Conservation (phyloP, 2,329 filamentous ascomycete genomes). For the Hypoxylon sp. region DNA sequence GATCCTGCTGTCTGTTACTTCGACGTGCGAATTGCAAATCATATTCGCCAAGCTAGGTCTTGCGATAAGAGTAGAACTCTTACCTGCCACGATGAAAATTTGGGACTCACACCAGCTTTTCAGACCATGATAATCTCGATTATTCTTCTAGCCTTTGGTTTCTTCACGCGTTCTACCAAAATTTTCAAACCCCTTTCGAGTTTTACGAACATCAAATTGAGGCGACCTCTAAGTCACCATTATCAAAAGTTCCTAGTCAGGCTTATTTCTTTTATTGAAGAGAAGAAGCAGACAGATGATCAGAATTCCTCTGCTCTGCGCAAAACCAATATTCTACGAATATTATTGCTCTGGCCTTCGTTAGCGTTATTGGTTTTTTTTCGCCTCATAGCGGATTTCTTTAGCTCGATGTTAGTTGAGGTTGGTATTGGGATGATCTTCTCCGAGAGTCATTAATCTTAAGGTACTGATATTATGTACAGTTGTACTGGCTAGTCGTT, state of each 20-base stretch:
- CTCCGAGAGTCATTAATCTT: background rate
- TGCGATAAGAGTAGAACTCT: background rate
- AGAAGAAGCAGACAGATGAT: background rate
- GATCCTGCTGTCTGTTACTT: background rate
- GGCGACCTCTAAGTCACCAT: background rate
- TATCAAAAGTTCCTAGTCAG: background rate
- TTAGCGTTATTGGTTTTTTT: background rate
- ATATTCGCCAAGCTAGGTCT: background rate
- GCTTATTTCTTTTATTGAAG: background rate
- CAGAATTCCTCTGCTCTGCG: background rate
- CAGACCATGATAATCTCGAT: background rate
- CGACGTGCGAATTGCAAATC: background rate
- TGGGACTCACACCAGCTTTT: background rate
- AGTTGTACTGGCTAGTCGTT: background rate
- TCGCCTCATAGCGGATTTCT: background rate
- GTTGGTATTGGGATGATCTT: background rate
- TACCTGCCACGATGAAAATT: background rate
- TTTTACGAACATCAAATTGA: background rate
- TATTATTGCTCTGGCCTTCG: background rate
- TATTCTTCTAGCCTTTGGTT: background rate
- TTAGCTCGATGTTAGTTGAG: background rate
- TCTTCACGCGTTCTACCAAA: background rate
- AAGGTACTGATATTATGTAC: background rate
- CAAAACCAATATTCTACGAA: background rate
- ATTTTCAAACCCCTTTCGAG: background rate